Conservation (phyloP, 2,329 filamentous ascomycete genomes). For the Ilyonectria destructans region DNA sequence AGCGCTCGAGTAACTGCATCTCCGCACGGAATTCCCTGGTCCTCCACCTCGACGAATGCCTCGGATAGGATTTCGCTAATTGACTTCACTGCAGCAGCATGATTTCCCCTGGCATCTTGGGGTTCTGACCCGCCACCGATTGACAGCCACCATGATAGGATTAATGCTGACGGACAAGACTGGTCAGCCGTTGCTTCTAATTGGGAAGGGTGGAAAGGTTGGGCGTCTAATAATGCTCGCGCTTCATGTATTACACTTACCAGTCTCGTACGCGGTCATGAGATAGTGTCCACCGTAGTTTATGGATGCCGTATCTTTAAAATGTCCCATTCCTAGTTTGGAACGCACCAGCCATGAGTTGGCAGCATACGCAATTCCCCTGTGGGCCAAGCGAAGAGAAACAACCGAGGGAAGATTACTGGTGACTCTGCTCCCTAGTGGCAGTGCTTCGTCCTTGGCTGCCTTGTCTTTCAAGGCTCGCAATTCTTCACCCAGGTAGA, state of each 20-base stretch:
- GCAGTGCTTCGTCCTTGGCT: background rate
- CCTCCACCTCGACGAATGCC: background rate
- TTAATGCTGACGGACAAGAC: background rate
- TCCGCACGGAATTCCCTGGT: slow-evolving; percentile 1
- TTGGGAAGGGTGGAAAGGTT: background rate
- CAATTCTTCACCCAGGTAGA: slow-evolving; percentile 3
- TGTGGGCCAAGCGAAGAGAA: background rate
- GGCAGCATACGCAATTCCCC: background rate
- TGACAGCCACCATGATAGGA: background rate
- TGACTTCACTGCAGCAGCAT: background rate
- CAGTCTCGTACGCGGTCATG: slow-evolving; percentile 3
- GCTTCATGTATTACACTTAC: background rate
- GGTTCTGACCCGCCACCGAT: background rate
- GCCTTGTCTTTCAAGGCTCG: slow-evolving; percentile 1
- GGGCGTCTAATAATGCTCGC: background rate
- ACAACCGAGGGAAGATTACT: background rate
- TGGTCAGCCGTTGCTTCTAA: background rate
- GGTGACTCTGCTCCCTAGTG: background rate
- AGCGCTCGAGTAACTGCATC: slow-evolving; percentile 1
- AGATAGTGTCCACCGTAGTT: slow-evolving; percentile 5
- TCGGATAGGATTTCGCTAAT: background rate
- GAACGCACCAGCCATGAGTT: background rate
- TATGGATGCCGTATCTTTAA: background rate
- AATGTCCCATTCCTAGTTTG: slow-evolving; percentile 1
- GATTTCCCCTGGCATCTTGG: background rate